Conservation (phyloP, 2,329 filamentous ascomycete genomes). For the Fusarium sp. region DNA sequence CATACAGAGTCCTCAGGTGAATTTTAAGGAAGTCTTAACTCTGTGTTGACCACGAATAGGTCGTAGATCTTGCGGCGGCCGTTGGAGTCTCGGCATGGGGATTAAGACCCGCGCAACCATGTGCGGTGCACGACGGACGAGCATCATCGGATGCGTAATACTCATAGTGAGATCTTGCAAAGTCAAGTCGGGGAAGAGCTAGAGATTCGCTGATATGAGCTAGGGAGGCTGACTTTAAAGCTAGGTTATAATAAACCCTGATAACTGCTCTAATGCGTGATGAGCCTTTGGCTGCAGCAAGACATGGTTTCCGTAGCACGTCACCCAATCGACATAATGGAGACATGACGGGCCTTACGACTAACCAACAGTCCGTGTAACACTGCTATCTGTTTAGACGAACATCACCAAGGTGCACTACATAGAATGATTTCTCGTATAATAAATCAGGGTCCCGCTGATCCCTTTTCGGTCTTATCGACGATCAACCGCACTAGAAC, state of each 20-base stretch:
- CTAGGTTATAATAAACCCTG: too few species aligned
- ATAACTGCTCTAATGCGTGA: too few species aligned
- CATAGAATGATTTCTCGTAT: slow-evolving; percentile 4
- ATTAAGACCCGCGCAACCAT: slow-evolving; percentile 52
- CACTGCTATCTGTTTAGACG: background rate
- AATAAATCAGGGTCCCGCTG: background rate
- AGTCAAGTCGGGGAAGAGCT: slow-evolving; percentile 47
- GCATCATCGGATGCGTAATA: slow-evolving; percentile 52
- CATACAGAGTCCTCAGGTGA: slow-evolving; percentile 68
- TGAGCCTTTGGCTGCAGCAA: too few species aligned
- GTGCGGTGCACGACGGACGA: slow-evolving; percentile 50
- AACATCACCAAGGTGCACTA: background rate
- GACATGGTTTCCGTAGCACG: too few species aligned
- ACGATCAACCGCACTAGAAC: background rate
- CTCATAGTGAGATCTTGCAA: slow-evolving; percentile 39
- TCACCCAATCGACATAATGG: too few species aligned
- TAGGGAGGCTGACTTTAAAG: too few species aligned
- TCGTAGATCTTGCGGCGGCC: slow-evolving; percentile 60
- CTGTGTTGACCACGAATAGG: slow-evolving; percentile 72
- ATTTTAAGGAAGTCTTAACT: slow-evolving; percentile 76
- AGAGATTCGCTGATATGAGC: slow-evolving; percentile 29
- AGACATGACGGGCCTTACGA: too few species aligned
- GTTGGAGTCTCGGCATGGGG: slow-evolving; percentile 35
- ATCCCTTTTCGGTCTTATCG: background rate
- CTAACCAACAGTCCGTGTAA: background rate